Conservation (phyloP, 768 basidiomycete species). For the Lepiota venenata region DNA sequence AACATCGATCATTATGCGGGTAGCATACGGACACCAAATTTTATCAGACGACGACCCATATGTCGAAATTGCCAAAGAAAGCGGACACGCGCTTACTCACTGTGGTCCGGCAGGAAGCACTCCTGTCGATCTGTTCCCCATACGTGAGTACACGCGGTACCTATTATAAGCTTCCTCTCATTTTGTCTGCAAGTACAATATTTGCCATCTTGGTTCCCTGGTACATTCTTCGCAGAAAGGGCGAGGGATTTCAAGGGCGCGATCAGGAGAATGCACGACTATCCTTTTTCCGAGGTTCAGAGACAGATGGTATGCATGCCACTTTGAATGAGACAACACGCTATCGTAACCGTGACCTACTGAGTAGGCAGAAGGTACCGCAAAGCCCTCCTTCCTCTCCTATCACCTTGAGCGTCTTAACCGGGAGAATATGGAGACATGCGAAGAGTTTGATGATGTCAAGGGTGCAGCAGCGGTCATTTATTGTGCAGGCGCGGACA, state of each 20-base stretch:
- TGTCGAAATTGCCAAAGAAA: neutral
- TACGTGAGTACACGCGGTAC: neutral
- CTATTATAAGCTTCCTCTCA: no score
- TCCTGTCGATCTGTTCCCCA: conserved; percentile 4
- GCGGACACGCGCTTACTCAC: neutral
- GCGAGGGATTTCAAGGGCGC: conserved; percentile 11
- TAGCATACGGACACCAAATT: neutral
- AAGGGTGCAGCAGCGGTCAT: conserved; percentile 81
- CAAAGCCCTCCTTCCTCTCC: conserved; percentile 39
- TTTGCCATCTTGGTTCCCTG: conserved; percentile 24
- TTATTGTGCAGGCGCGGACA: conserved; percentile 65
- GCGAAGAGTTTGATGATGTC: conserved; percentile 51
- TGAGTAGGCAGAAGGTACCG: conserved; percentile 20
- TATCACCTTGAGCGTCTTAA: conserved; percentile 47
- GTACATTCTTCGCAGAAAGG: conserved; percentile 16
- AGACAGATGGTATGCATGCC: conserved; percentile 14
- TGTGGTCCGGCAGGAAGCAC: neutral
- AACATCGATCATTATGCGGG: neutral
- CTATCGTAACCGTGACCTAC: neutral
- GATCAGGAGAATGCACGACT: conserved; percentile 15
- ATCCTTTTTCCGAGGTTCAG: conserved; percentile 15
- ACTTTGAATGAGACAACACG: neutral
- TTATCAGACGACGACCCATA: neutral
- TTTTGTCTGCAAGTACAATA: conserved; percentile 12
- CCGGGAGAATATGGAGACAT: conserved; percentile 26